These are phyloP conservation scores for Fusarium siculi DNA, from an alignment of 2,329 filamentous ascomycete species.

Conservation along the genomic window DNA sequence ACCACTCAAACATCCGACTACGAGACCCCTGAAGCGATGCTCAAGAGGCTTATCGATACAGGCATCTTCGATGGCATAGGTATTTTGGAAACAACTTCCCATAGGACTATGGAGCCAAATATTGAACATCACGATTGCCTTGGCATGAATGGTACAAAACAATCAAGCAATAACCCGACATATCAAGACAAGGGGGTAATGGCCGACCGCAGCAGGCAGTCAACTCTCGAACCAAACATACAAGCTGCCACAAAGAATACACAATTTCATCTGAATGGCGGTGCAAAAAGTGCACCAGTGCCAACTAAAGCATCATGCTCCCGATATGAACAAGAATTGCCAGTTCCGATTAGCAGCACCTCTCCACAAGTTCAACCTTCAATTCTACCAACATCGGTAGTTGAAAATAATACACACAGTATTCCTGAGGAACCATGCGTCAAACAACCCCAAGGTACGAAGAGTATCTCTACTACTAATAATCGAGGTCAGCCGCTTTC, in stretches of 20 bases:
- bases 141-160: not conserved
- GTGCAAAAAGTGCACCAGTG: not conserved
- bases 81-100: not conserved
- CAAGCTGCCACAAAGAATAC: not conserved
- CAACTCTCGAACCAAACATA: not conserved
- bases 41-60: constrained; percentile 28
- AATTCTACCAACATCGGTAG: not conserved
- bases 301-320: not conserved
- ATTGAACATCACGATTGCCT: not conserved
- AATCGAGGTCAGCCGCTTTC: not conserved
- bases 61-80: constrained; percentile 34
- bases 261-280: not conserved
- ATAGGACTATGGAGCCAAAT: not conserved
- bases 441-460: not conserved
- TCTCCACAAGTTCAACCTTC: not conserved
- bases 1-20: not conserved
- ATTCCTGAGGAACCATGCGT: not conserved
- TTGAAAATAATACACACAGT: not conserved
- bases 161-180: not conserved
- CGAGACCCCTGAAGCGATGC: constrained; percentile 1
- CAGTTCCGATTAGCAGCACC: not conserved
- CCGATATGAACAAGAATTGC: not conserved
- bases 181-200: constrained; percentile 39
- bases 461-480: not conserved
- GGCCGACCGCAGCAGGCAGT: constrained; percentile 12